Conservation (phyloP, 2,329 filamentous ascomycete genomes). For the Fusarium nisikadoi region DNA sequence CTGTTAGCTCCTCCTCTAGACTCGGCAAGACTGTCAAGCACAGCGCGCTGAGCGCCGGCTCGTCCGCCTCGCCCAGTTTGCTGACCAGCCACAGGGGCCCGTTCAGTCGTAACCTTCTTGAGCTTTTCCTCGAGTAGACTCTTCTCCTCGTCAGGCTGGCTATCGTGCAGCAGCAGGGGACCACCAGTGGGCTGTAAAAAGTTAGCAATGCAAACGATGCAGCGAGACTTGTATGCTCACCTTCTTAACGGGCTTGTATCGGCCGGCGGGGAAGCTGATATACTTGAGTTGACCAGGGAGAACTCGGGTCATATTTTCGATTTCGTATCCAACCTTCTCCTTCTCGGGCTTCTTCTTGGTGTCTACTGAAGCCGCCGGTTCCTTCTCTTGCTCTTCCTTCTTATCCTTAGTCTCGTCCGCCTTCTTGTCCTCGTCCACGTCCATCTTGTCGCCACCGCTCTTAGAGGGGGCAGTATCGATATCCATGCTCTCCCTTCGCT, state of each 20-base stretch:
- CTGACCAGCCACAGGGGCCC: slow-evolving; percentile 66
- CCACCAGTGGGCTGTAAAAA: slow-evolving; percentile 83
- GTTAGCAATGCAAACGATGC: slow-evolving; percentile 36
- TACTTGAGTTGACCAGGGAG: slow-evolving; percentile 94
- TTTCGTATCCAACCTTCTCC: slow-evolving; percentile 95
- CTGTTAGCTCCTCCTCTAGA: slow-evolving; percentile 46
- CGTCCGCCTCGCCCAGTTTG: slow-evolving; percentile 46
- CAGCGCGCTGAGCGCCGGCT: slow-evolving; percentile 48
- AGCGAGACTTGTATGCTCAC: slow-evolving; percentile 58
- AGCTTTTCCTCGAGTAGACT: slow-evolving; percentile 89
- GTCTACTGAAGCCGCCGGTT: slow-evolving; percentile 62
- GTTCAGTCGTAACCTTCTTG: slow-evolving; percentile 78
- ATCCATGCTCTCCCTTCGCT: slow-evolving; percentile 94
- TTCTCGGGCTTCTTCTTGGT: slow-evolving; percentile 92
- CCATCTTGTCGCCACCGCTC: slow-evolving; percentile 85
- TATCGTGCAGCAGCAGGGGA: slow-evolving; percentile 90
- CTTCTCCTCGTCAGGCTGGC: slow-evolving; percentile 80
- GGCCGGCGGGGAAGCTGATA: slow-evolving; percentile 88
- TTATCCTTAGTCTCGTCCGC: slow-evolving; percentile 66
- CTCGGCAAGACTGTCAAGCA: slow-evolving; percentile 52
- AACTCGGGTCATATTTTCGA: slow-evolving; percentile 97
- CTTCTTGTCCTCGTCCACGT: slow-evolving; percentile 75
- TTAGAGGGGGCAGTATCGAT: slow-evolving; percentile 77
- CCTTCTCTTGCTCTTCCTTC: slow-evolving; percentile 70
- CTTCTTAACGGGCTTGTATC: slow-evolving; percentile 92